Base-by-base conservation (phyloP, 2,329 filamentous ascomycete species). In the Diaporthe longicolla region DNA sequence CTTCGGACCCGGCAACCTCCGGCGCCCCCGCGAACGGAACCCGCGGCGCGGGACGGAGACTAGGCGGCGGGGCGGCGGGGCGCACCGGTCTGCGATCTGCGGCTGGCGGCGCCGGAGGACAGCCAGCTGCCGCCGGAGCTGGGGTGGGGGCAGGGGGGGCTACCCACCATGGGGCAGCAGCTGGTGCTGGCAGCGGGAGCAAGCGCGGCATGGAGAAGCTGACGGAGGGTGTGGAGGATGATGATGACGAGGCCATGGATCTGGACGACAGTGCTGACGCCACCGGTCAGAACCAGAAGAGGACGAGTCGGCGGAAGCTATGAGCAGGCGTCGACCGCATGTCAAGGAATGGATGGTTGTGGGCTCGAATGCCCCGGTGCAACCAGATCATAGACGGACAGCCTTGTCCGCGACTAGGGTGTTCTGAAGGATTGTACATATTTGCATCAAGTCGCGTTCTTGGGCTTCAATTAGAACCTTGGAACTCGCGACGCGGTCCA, bases 291-390 rank as follows among this genome's bases (percentile, higher is more conserved):
- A 89, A 88, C 75, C 87, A 85, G 83, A 89, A 88, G 80, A 84
- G 88, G 55, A 83, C 85, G 1, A 88, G 85, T 76, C 87, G 88
- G 75, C 84, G 88, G 73, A 91, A 90, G 83, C 84, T 91, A 75
- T 90, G 83, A 78, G 69, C 17, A 26, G 10, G 26, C 29, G 10
- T 54, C n/a, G 29, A 15, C 55, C n/a, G 7, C 9, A 40, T 26
- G n/a, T 54, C n/a, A 19, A 54, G n/a, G 10, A 37, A 2, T 52
- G 21, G 21, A 2, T 40, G 21, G 21, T 4, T 13, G n/a, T 45
- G 45, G 63, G 45, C 9, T 21, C 37, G 13, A 17, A 54, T 4
- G 24, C 32, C 15, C 7, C 32, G 8, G 37, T 35, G 7, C 63
- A 6, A 10, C 29, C n/a, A 35, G 6, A 11, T 32, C 6, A 37